A percentile compares a stretch with the other conserved stretches of the same genome.
Conservation (phyloP, 176 grass and related monocot genomes). For the Eleusine indica region DNA sequence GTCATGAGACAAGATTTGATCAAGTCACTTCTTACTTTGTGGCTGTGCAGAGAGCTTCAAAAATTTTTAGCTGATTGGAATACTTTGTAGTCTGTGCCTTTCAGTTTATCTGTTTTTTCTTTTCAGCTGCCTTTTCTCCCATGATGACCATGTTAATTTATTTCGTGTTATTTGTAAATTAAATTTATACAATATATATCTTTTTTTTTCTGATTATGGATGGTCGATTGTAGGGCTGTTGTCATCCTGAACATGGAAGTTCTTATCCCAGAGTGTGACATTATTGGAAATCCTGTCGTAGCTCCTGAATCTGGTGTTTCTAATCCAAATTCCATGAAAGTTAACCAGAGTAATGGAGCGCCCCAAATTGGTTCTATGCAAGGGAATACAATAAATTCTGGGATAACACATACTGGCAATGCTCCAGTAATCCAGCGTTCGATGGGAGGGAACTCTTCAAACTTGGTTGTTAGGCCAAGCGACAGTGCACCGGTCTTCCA, state of each 20-base stretch:
- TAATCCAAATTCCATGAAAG: conserved; percentile 23
- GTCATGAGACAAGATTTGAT: conserved; percentile 18
- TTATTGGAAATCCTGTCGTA: conserved; percentile 58
- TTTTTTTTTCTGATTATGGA: conserved; percentile 37
- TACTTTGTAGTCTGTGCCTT: conserved; percentile 12
- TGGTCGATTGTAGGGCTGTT: conserved; percentile 57
- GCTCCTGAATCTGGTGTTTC: conserved; percentile 42
- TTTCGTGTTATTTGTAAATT: conserved; percentile 9
- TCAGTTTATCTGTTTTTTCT: conserved; percentile 8
- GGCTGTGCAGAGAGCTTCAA: conserved; percentile 1
- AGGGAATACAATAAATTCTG: conserved; percentile 38
- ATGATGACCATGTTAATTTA: neutral
- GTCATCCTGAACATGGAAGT: conserved; percentile 80
- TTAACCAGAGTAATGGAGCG: conserved; percentile 44
- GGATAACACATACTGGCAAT: conserved; percentile 44
- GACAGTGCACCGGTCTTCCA: conserved; percentile 51
- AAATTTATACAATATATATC: neutral
- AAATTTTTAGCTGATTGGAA: conserved; percentile 6
- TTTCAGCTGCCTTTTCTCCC: neutral
- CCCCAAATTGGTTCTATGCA: conserved; percentile 41
- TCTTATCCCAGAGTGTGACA: conserved; percentile 58
- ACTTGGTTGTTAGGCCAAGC: conserved; percentile 33
- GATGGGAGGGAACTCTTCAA: conserved; percentile 38
- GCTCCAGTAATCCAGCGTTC: conserved; percentile 47
- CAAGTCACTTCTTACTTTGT: neutral